These are phyloP conservation scores for Plantago coronopus DNA, from an alignment of 305 asterid species.

Conservation along the genomic window DNA sequence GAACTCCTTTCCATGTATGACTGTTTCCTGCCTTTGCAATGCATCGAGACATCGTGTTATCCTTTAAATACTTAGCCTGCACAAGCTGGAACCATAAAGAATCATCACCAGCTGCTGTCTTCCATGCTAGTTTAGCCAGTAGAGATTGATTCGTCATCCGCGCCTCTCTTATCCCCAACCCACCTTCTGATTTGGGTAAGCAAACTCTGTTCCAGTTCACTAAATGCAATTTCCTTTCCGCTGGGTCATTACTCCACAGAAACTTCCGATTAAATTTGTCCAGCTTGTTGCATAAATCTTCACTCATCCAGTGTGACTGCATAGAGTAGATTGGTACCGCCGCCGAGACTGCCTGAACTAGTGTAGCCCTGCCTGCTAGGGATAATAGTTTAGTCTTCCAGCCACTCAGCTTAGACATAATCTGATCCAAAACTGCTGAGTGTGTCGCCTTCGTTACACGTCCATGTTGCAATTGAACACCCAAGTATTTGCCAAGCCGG, in stretches of 20 bases:
- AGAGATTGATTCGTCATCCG: background rate
- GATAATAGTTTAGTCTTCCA: background rate
- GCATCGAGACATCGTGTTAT: background rate
- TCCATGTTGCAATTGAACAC: background rate
- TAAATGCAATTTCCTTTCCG: too few relatives aligned
- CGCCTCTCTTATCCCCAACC: too few relatives aligned
- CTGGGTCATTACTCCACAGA: slow-evolving; percentile 4
- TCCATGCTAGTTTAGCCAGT: background rate
- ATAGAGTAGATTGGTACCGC: background rate
- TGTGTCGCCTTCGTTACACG: too few relatives aligned
- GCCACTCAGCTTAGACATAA: background rate
- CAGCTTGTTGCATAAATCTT: background rate
- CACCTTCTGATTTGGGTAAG: too few relatives aligned
- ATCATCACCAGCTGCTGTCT: background rate
- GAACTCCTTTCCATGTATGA: background rate
- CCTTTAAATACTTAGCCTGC: background rate
- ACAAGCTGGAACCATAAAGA: background rate
- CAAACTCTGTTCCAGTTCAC: too few relatives aligned
- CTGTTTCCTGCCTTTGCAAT: background rate
- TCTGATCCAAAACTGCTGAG: background rate
- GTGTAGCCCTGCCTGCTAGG: background rate
- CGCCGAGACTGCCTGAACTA: background rate
- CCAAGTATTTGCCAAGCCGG: background rate
- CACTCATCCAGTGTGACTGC: background rate
- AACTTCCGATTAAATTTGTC: background rate